Percentiles rank a stretch among this genome's conserved stretches.
Conservation (phyloP, 148 eudicot species). For the Nepenthes gracilis region DNA sequence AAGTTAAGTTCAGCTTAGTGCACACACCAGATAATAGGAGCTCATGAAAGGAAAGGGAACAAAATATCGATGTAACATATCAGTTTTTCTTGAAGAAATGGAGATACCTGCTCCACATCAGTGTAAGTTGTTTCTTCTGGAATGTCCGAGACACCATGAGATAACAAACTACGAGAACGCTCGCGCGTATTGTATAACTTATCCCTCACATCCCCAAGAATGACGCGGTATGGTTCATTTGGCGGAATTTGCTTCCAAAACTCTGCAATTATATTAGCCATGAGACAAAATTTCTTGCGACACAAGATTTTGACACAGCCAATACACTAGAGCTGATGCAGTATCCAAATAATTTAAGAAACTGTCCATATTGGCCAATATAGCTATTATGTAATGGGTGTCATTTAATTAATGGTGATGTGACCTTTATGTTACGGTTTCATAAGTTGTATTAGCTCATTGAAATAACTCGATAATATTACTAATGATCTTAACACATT, state of each 20-base stretch:
- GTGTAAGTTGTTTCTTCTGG: constrained; percentile 13
- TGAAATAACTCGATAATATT: too few relatives aligned
- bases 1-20: neutral
- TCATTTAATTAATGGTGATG: too few relatives aligned
- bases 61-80: neutral
- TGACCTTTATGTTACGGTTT: too few relatives aligned
- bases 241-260: constrained; percentile 13
- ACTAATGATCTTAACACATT: too few relatives aligned
- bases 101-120: constrained; percentile 9
- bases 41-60: neutral
- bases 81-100: neutral
- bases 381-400: too few relatives aligned
- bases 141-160: constrained; percentile 10
- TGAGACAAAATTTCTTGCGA: too few relatives aligned
- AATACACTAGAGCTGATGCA: too few relatives aligned
- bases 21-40: neutral
- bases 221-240: constrained; percentile 12
- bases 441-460: too few relatives aligned
- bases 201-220: constrained; percentile 14
- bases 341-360: too few relatives aligned
- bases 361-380: too few relatives aligned
- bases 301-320: too few relatives aligned
- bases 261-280: constrained; percentile 1
- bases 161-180: constrained; percentile 10
- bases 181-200: constrained; percentile 13